These are phyloP conservation scores for Aleurites moluccanus DNA, from an alignment of 441 rosid species.

Conservation along the genomic window DNA sequence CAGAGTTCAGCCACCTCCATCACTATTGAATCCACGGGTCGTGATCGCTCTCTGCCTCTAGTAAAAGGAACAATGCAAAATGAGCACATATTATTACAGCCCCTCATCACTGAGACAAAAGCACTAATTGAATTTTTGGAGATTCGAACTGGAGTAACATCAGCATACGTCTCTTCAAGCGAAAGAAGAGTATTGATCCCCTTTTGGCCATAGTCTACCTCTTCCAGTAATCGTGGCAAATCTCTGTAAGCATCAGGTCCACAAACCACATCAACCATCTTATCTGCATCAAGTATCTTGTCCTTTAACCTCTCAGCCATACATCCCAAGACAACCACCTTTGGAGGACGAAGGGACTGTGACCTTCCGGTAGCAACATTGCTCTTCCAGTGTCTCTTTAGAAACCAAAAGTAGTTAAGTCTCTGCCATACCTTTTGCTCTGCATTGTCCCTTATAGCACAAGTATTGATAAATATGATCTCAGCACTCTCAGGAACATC, in stretches of 20 bases:
- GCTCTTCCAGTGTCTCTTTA: slow-evolving; percentile 84
- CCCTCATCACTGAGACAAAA: slow-evolving; percentile 93
- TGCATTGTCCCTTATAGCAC: slow-evolving; percentile 89
- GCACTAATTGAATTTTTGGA: slow-evolving; percentile 67
- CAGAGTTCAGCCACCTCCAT: slow-evolving; percentile 80
- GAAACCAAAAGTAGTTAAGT: slow-evolving; percentile 93
- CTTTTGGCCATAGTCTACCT: slow-evolving; percentile 88
- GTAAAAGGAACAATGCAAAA: slow-evolving; percentile 97
- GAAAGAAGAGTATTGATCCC: slow-evolving; percentile 95
- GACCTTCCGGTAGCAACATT: slow-evolving; percentile 74
- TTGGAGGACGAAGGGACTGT: slow-evolving; percentile 67
- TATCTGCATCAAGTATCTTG: slow-evolving; percentile 86
- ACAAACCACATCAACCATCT: slow-evolving; percentile 98
- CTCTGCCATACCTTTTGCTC: slow-evolving; percentile 98
- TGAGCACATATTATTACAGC: slow-evolving; percentile 97
- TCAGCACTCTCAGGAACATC: slow-evolving; percentile 84
- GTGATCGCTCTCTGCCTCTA: slow-evolving; percentile 91
- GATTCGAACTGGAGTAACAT: slow-evolving; percentile 73
- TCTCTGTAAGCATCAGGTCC: slow-evolving; percentile 97
- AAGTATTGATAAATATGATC: slow-evolving; percentile 82
- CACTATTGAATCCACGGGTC: slow-evolving; percentile 83
- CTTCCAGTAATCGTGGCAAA: slow-evolving; percentile 76
- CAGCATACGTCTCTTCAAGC: slow-evolving; percentile 92
- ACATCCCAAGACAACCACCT: slow-evolving; percentile 93
- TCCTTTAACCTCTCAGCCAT: slow-evolving; percentile 96